These are phyloP conservation scores for Acmispon strigosus DNA, from an alignment of 306 rosid species.

Conservation along the genomic window DNA sequence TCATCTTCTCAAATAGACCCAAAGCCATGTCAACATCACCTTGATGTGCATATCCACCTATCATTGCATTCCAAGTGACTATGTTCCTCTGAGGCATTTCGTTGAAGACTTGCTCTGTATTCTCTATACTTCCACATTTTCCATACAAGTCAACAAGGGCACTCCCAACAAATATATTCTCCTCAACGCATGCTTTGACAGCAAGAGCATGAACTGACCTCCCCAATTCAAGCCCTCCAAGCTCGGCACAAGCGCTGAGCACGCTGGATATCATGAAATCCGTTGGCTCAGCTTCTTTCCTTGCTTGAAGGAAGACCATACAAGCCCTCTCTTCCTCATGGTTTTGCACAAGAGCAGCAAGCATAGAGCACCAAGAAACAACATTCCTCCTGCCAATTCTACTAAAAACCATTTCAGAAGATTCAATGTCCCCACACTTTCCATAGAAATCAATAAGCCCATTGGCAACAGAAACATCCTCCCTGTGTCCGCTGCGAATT, in stretches of 20 bases:
- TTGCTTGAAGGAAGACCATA: conserved; percentile 40
- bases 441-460: conserved; percentile 80
- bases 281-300: conserved; percentile 46
- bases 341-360: conserved; percentile 58
- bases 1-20: too few species aligned
- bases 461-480: conserved; percentile 46
- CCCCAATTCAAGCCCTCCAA: conserved; percentile 64
- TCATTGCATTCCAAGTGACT: too few species aligned
- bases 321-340: conserved; percentile 70
- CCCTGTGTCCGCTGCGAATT: conserved; percentile 36
- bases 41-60: too few species aligned
- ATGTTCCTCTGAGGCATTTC: too few species aligned
- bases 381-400: conserved; percentile 37
- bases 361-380: conserved; percentile 80
- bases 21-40: too few species aligned
- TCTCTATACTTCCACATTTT: conserved; percentile 63
- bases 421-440: conserved; percentile 46
- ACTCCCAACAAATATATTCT: conserved; percentile 65
- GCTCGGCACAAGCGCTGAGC: conserved; percentile 67
- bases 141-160: conserved; percentile 82
- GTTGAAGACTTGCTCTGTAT: neutral
- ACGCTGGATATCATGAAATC: conserved; percentile 70
- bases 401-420: conserved; percentile 48
- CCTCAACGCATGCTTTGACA: conserved; percentile 53
- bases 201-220: conserved; percentile 68